phyloP scores from a whole-genome alignment of 257 asterid species.

The Penstemon newberryi region DNA sequence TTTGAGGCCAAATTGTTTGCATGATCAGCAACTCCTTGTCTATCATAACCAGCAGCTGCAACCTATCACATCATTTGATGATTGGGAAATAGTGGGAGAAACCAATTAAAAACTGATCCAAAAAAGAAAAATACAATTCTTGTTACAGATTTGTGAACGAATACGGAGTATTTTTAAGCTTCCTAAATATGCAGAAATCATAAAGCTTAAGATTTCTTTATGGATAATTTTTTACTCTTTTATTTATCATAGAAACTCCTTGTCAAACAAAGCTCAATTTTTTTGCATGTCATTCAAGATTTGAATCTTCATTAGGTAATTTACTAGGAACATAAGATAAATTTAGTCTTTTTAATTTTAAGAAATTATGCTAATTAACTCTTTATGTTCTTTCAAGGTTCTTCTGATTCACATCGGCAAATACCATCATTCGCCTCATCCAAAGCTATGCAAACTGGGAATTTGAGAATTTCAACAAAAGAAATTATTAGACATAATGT shows the following conservation, averaged over 20 bases:
- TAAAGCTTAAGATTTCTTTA: neutral
- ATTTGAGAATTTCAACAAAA: neutral
- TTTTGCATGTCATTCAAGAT: neutral
- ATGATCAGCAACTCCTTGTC: slow-evolving; percentile 94
- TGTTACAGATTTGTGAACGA: slow-evolving; percentile 9
- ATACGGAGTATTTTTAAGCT: neutral
- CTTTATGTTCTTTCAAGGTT: too few species aligned
- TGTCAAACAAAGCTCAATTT: too few species aligned
- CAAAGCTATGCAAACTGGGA: neutral
- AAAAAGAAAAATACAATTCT: neutral
- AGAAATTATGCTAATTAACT: too few species aligned
- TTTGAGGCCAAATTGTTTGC: slow-evolving; percentile 89
- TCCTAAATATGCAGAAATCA: neutral
- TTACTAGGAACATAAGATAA: too few species aligned
- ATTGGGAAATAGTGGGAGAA: slow-evolving; percentile 22
- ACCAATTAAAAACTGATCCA: neutral
- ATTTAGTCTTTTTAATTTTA: too few species aligned
- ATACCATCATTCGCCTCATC: too few species aligned
- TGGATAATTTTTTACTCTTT: neutral
- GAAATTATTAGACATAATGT: neutral
- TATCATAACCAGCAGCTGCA: slow-evolving; percentile 87
- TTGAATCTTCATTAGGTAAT: too few species aligned
- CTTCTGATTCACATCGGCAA: too few species aligned
- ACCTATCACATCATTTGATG: slow-evolving; percentile 50
- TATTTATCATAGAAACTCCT: neutral